Base-by-base conservation (phyloP, 1,139 yeast genomes). In the Yamadazyma diddensiae region DNA sequence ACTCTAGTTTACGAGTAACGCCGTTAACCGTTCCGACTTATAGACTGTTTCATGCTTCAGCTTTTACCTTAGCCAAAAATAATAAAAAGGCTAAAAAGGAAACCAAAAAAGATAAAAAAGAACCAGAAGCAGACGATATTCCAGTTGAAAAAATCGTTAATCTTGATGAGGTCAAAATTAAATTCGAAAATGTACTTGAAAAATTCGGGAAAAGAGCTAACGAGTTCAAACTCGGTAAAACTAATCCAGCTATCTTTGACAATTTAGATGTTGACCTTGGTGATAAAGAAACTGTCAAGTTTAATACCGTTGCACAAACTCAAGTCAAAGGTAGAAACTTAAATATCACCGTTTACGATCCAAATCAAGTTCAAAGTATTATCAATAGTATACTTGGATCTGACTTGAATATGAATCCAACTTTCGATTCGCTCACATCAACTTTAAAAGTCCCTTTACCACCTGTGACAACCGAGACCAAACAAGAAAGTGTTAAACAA, bases 301-400 rank as follows among this genome's bases (percentile, higher is more conserved):
- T 82, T 50, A 70, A 74, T 4, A 68, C 78, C 6, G 58, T 88
- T 20, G 96, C 97, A 1, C 84, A 85, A 40, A 79, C 94, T 6
- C 70, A 86, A 1, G 50, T 80, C 33, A 83, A 86, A 47, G 92
- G 92, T 8, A 70, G 86, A 47, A 70, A 78, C 37, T 66, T 84
- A 31, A 62, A 77, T 29, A 73, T 90, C 19, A 87, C 95, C 0
- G 92, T 88, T 2, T 90, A 82, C 55, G 96, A 88, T 48, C 94
- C 95, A 8, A 65, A 65, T 31, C 73, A 85, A 45, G 71, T 78
- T 17, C 83, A 85, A 49, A 70, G 74, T 41, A 74, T 90, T 17
- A 70, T 82, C 29, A 79, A 86, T 38, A 70, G 88, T 0, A 79
- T 90, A 24, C 56, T 87, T 39, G 82, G 75, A 2, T 69, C 90